Conservation (phyloP, 345 rosid species). For the Sonneratia caseolaris region DNA sequence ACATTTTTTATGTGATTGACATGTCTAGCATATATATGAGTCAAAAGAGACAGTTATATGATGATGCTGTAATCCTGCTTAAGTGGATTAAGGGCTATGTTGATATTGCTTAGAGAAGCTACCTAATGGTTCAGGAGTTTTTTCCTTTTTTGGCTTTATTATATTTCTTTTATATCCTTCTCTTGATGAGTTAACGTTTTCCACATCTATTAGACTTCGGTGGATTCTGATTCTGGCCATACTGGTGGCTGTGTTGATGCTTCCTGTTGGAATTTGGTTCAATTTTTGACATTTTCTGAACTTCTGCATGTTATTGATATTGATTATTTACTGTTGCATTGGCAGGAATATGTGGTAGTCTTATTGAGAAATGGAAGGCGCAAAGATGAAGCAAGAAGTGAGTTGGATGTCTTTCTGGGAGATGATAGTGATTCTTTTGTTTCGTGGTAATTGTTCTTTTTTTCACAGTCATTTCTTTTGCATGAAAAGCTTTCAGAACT, state of each 20-base stretch:
- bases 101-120: not conserved
- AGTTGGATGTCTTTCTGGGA: conserved; percentile 81
- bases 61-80: no score
- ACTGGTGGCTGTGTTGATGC: not conserved
- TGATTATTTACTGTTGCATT: conserved; percentile 10
- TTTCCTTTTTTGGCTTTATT: no score
- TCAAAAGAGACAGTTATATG: no score
- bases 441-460: conserved; percentile 46
- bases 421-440: conserved; percentile 85
- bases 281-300: not conserved
- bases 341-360: conserved; percentile 86
- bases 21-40: no score
- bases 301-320: no score
- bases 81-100: not conserved
- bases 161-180: not conserved
- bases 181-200: not conserved
- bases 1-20: not conserved
- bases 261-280: not conserved
- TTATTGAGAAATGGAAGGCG: conserved; percentile 79
- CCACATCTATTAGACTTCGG: not conserved
- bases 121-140: not conserved
- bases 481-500: not conserved
- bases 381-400: conserved; percentile 76
- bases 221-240: not conserved
- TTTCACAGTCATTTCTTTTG: not conserved